phyloP scores from a whole-genome alignment of 768 basidiomycete genomes.

The Rubroboletus satanas region DNA sequence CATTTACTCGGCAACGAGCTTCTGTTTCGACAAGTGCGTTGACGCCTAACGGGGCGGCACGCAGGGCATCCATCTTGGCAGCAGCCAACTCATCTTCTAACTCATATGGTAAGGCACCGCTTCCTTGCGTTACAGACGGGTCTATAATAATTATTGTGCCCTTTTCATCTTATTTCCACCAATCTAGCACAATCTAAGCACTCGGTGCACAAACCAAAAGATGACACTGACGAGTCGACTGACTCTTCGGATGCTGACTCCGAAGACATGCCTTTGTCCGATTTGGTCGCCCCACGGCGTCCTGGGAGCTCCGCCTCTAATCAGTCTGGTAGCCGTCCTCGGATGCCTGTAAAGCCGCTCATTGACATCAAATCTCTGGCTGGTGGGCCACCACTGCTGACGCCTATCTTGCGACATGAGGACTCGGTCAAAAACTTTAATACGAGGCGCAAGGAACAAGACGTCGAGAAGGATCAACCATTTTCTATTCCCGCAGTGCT shows the following conservation, averaged over 20 bases:
- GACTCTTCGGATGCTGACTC: conserved; percentile 42
- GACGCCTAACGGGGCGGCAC: conserved; percentile 48
- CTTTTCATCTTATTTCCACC: neutral
- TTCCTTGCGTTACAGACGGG: neutral
- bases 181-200: conserved; percentile 5
- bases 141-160: neutral
- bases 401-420: conserved; percentile 29
- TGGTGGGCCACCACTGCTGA: conserved; percentile 35
- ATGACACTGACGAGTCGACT: conserved; percentile 24
- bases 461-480: conserved; percentile 24
- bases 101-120: conserved; percentile 28
- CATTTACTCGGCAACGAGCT: conserved; percentile 38
- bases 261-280: conserved; percentile 62
- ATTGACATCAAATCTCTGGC: conserved; percentile 36
- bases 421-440: conserved; percentile 24
- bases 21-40: conserved; percentile 59
- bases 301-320: conserved; percentile 58
- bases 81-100: conserved; percentile 28
- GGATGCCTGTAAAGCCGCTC: conserved; percentile 41
- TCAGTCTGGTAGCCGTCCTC: conserved; percentile 22
- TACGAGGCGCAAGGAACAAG: conserved; percentile 19
- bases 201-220: conserved; percentile 1
- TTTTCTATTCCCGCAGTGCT: conserved; percentile 30
- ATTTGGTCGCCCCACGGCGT: conserved; percentile 55
- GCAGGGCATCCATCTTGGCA: conserved; percentile 43